Evolutionary conservation across 2,329 filamentous ascomycete species (phyloP).

Genomic region (Neonectria neomacrospora): DNA sequence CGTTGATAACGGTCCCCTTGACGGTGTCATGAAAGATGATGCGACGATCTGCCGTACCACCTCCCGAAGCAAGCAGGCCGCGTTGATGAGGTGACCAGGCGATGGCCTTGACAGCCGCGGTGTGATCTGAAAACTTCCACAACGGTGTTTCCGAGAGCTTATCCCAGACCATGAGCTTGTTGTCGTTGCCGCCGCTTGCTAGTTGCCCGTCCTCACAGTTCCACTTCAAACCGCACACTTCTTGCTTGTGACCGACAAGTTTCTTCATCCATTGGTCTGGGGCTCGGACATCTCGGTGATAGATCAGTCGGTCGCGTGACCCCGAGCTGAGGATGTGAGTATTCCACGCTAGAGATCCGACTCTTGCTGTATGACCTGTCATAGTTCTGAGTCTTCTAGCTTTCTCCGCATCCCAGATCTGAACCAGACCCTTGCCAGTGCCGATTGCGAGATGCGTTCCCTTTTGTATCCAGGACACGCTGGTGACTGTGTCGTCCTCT

Average conservation of each 20-base stretch:
- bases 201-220: slow-evolving; percentile 96
- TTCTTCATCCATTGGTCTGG: slow-evolving; percentile 91
- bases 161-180: slow-evolving; percentile 99
- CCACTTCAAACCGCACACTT: slow-evolving; percentile 97
- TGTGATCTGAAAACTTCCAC: slow-evolving; percentile 95
- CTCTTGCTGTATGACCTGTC: slow-evolving; percentile 93
- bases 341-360: slow-evolving; percentile 97
- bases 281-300: slow-evolving; percentile 93
- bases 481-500: slow-evolving; percentile 93
- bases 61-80: slow-evolving; percentile 92
- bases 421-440: slow-evolving; percentile 91
- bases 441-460: slow-evolving; percentile 96
- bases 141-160: slow-evolving; percentile 91
- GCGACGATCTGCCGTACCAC: slow-evolving; percentile 92
- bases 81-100: slow-evolving; percentile 97
- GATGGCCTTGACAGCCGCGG: slow-evolving; percentile 96
- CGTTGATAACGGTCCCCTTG: slow-evolving; percentile 82
- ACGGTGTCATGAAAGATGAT: slow-evolving; percentile 99
- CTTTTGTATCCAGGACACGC: slow-evolving; percentile 98
- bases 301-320: slow-evolving; percentile 91
- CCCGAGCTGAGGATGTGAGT: slow-evolving; percentile 97
- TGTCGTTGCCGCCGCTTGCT: slow-evolving; percentile 96
- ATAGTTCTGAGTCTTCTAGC: slow-evolving; percentile 89
- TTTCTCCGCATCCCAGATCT: slow-evolving; percentile 96
- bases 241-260: slow-evolving; percentile 94